These are phyloP conservation scores for Calonectria ilicicola DNA, from an alignment of 2,329 filamentous ascomycete species.

Conservation along the genomic window DNA sequence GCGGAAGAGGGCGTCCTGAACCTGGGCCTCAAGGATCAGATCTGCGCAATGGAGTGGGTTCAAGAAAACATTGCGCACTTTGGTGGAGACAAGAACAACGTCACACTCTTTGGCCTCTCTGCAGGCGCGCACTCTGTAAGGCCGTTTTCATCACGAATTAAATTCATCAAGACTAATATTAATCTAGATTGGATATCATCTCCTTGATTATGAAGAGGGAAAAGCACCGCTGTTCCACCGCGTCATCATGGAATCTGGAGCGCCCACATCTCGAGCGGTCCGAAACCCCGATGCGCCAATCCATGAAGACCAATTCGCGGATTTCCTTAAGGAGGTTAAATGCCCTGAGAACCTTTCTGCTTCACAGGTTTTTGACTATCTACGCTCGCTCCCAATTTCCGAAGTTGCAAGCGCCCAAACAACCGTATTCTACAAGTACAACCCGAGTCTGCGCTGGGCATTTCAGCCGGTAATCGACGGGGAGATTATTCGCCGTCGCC, in stretches of 20 bases:
- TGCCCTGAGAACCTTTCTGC: conserved; percentile 29
- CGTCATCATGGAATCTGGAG: conserved; percentile 68
- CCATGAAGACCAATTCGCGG: conserved; percentile 67
- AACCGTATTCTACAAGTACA: conserved; percentile 58
- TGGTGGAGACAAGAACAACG: conserved; percentile 62
- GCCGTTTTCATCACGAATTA: not conserved
- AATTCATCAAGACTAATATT: not conserved
- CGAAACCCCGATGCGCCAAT: conserved; percentile 66
- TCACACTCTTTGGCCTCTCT: conserved; percentile 51
- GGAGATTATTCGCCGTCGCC: conserved; percentile 68
- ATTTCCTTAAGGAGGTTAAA: conserved; percentile 31
- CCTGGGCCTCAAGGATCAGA: conserved; percentile 64
- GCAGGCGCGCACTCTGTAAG: conserved; percentile 64
- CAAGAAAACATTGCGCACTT: conserved; percentile 65
- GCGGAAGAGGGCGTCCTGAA: conserved; percentile 67
- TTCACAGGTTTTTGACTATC: conserved; percentile 56
- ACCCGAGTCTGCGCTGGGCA: conserved; percentile 64
- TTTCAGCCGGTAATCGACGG: conserved; percentile 76
- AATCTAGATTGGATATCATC: conserved; percentile 72
- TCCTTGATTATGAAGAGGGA: conserved; percentile 61
- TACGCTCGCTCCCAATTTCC: conserved; percentile 55
- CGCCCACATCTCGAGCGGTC: conserved; percentile 65
- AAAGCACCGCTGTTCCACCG: conserved; percentile 62
- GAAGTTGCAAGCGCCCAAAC: conserved; percentile 52
- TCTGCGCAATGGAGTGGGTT: conserved; percentile 64